A percentile compares a stretch with the other conserved stretches of the same genome.
Conservation (phyloP, 1,139 yeast species). For the Suhomyces bolitotheri region DNA sequence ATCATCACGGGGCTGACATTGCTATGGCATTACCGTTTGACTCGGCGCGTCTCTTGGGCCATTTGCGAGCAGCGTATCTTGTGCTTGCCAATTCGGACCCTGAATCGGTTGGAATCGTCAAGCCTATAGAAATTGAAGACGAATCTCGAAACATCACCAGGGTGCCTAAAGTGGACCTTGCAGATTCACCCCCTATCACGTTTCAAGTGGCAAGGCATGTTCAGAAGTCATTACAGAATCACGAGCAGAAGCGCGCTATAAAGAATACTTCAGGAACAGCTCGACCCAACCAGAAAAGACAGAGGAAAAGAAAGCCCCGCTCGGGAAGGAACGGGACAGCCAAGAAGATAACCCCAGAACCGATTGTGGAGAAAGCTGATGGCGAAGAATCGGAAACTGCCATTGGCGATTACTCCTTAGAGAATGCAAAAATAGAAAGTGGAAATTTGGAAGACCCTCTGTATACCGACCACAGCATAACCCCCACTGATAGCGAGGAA, state of each 20-base stretch:
- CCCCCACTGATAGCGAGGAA: not conserved
- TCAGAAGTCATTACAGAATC: constrained; percentile 10
- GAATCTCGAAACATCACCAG: not conserved
- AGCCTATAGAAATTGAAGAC: constrained; percentile 16
- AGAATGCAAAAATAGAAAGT: constrained; percentile 4
- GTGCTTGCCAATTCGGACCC: constrained; percentile 30
- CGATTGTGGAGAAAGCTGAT: not conserved
- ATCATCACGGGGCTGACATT: too few relatives aligned
- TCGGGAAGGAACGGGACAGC: not conserved
- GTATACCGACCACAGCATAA: not conserved
- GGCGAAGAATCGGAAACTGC: not conserved
- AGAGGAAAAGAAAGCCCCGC: not conserved
- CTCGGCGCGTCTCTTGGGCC: constrained; percentile 30
- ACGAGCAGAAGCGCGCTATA: not conserved
- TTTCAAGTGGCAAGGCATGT: constrained; percentile 30
- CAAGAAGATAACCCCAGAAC: not conserved
- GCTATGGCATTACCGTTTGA: constrained; percentile 42
- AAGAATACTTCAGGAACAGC: not conserved
- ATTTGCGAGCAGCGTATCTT: constrained; percentile 34
- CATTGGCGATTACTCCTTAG: constrained; percentile 1
- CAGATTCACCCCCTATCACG: constrained; percentile 39
- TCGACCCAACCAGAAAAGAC: not conserved
- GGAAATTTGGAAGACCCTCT: constrained; percentile 2
- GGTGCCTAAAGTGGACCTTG: constrained; percentile 10
- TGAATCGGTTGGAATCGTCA: constrained; percentile 25